Percentiles rank a stretch among this genome's conserved stretches.
These are phyloP conservation scores for Plasmodium ovale DNA, from an alignment of 169 alveolate species.

Conservation along the genomic window DNA sequence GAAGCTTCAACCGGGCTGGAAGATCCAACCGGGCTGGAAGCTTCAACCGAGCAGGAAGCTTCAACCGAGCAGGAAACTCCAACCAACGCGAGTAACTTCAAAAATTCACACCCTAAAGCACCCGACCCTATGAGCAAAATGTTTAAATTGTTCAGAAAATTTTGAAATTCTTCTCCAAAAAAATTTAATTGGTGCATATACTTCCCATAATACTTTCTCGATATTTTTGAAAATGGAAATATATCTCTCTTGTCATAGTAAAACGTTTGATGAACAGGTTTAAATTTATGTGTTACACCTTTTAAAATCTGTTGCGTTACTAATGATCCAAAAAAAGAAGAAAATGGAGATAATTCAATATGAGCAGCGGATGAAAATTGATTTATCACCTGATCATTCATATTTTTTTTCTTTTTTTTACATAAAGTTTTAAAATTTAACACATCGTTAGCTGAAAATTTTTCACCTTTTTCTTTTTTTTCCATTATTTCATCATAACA, in stretches of 20 bases:
- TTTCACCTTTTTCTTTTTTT: constrained; percentile 15
- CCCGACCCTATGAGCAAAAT: constrained; percentile 96
- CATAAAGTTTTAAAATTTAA: constrained; percentile 28
- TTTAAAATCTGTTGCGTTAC: constrained; percentile 65
- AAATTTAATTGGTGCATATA: constrained; percentile 63
- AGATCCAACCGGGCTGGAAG: too few relatives aligned
- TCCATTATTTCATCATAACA: constrained; percentile 61
- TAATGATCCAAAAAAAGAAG: constrained; percentile 41
- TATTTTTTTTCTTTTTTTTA: constrained; percentile 53
- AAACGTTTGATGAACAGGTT: constrained; percentile 64
- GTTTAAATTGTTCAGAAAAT: constrained; percentile 39
- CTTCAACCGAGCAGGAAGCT: too few relatives aligned
- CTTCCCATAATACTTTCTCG: constrained; percentile 56
- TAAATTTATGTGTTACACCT: constrained; percentile 38
- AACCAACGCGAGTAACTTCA: constrained; percentile 97
- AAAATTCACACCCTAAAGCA: constrained; percentile 99
- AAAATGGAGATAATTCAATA: constrained; percentile 69
- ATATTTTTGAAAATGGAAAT: constrained; percentile 45
- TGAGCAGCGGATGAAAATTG: constrained; percentile 56
- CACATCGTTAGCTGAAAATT: constrained; percentile 5
- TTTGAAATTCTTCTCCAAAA: constrained; percentile 58
- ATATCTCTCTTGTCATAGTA: constrained; percentile 54
- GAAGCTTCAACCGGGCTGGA: too few relatives aligned
- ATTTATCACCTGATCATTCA: constrained; percentile 27
- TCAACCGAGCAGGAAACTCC: constrained; percentile 97